These are phyloP conservation scores for Trichosanthes truncata DNA, from an alignment of 306 rosid genomes.

Conservation along the genomic window DNA sequence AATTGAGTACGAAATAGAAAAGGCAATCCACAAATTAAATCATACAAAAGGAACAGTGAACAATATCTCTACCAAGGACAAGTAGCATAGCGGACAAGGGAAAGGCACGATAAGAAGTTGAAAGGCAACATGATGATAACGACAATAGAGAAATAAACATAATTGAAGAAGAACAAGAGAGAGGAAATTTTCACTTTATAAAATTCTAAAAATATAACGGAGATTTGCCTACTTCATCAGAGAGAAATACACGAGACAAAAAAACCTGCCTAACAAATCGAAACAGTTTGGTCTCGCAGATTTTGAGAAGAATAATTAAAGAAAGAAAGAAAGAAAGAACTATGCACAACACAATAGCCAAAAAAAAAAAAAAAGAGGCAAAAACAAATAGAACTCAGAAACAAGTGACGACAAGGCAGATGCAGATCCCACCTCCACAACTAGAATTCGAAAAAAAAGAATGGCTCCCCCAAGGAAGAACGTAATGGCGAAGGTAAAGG, in stretches of 20 bases:
- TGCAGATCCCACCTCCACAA: not conserved
- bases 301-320: not conserved
- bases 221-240: not conserved
- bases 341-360: not conserved
- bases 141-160: not conserved
- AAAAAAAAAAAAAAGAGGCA: too few relatives aligned
- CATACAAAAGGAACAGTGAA: not conserved
- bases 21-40: not conserved
- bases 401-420: not conserved
- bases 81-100: not conserved
- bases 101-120: not conserved
- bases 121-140: not conserved
- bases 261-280: not conserved
- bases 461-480: not conserved
- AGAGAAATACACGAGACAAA: not conserved
- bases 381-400: not conserved
- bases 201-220: not conserved
- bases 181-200: not conserved
- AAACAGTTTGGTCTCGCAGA: not conserved
- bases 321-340: not conserved
- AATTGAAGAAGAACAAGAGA: conserved; percentile 1
- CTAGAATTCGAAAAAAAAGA: not conserved
- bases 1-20: not conserved
- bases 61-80: not conserved
- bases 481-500: not conserved